Conservation (phyloP, 2,329 filamentous ascomycete species). For the Aotearoamyces nothofagi region DNA sequence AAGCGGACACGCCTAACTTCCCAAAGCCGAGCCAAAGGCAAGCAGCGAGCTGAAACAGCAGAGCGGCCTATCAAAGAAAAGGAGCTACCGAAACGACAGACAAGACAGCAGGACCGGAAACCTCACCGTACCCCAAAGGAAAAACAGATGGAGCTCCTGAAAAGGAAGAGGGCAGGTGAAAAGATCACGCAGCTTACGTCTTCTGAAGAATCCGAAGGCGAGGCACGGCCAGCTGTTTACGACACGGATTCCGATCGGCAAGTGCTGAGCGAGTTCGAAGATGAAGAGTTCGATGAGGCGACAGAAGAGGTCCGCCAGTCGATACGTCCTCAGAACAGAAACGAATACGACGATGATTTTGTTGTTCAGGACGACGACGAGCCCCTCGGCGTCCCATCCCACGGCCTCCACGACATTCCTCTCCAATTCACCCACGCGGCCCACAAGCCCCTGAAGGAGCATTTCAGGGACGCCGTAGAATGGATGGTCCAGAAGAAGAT, state of each 20-base stretch:
- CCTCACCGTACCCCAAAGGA: slow-evolving; percentile 23
- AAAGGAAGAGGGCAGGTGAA: slow-evolving; percentile 24
- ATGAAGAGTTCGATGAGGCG: slow-evolving; percentile 30
- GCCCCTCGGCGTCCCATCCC: slow-evolving; percentile 38
- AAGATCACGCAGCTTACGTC: slow-evolving; percentile 22
- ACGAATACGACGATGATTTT: slow-evolving; percentile 33
- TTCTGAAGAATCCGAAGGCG: slow-evolving; percentile 17
- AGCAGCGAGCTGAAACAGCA: background rate
- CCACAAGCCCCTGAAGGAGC: slow-evolving; percentile 51
- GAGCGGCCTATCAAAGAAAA: background rate
- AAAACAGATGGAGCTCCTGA: slow-evolving; percentile 25
- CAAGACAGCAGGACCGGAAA: slow-evolving; percentile 9
- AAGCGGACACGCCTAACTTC: background rate
- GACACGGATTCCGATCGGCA: slow-evolving; percentile 14
- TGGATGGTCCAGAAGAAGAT: slow-evolving; percentile 67
- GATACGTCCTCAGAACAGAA: slow-evolving; percentile 5
- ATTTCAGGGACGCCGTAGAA: slow-evolving; percentile 60
- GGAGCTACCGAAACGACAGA: slow-evolving; percentile 6
- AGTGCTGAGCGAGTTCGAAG: slow-evolving; percentile 33
- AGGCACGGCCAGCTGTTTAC: slow-evolving; percentile 6
- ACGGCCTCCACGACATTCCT: slow-evolving; percentile 35
- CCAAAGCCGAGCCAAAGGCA: background rate
- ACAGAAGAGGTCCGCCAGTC: slow-evolving; percentile 3
- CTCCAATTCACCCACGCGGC: slow-evolving; percentile 53
- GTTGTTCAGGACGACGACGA: slow-evolving; percentile 42